These are phyloP conservation scores for Coelastrella sp. DNA, from an alignment of 139 green algal species.

Conservation along the genomic window DNA sequence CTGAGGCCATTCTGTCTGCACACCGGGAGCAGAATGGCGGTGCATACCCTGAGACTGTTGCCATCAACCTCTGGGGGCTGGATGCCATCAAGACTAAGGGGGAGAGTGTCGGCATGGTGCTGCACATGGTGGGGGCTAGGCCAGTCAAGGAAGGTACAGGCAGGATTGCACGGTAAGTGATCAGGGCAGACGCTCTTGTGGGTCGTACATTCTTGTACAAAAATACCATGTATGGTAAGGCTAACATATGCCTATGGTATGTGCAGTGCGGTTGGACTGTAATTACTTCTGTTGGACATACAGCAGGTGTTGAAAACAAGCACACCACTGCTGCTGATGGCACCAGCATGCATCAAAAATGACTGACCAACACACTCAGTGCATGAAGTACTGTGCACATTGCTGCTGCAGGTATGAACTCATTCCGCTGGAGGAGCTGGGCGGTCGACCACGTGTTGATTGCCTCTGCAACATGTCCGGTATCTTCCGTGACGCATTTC, in stretches of 20 bases:
- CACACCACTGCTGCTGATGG: too few relatives aligned
- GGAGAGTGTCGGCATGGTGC: conserved; percentile 90
- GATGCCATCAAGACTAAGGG: conserved; percentile 99
- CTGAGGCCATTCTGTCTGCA: conserved; percentile 65
- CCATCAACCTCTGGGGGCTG: conserved; percentile 97
- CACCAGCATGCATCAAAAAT: too few relatives aligned
- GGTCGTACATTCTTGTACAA: too few relatives aligned
- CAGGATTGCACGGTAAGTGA: conserved; percentile 84
- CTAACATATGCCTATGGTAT: conserved; percentile 5
- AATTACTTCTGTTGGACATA: too few relatives aligned
- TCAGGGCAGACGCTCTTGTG: conserved; percentile 47
- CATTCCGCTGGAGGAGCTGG: conserved; percentile 79
- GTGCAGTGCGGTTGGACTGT: too few relatives aligned
- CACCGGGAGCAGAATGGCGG: conserved; percentile 76
- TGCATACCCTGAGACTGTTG: conserved; percentile 91
- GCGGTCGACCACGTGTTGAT: conserved; percentile 89
- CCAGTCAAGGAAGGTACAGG: conserved; percentile 90
- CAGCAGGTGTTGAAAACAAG: too few relatives aligned
- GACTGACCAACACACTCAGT: neutral
- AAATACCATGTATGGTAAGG: too few relatives aligned
- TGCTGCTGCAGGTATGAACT: conserved; percentile 61
- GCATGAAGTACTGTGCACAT: neutral
- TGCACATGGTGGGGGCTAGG: conserved; percentile 88
- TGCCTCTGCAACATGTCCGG: conserved; percentile 97
- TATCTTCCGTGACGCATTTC: conserved; percentile 85